Evolutionary conservation across 2,329 filamentous ascomycete species (phyloP).

Genomic region (Zelopaecilomyces penicillatus): DNA sequence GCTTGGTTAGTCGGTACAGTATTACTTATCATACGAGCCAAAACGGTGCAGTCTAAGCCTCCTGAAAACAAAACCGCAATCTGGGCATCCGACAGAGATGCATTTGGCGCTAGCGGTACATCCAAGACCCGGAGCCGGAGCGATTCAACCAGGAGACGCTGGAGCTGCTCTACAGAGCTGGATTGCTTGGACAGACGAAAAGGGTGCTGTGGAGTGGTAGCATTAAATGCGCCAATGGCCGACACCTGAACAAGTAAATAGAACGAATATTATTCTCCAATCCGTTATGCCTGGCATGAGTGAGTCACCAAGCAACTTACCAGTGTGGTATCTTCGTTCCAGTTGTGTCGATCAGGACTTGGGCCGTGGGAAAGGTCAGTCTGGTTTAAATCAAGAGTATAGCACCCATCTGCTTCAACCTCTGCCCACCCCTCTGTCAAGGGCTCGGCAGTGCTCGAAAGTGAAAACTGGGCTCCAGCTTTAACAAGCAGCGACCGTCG

Average conservation of each 20-base stretch:
- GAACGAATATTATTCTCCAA: slow-evolving; percentile 16
- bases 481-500: slow-evolving; percentile 69
- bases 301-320: slow-evolving; percentile 29
- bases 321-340: slow-evolving; percentile 29
- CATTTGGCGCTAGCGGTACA: slow-evolving; percentile 50
- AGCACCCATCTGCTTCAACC: slow-evolving; percentile 77
- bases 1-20: slow-evolving; percentile 58
- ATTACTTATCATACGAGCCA: slow-evolving; percentile 74
- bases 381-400: slow-evolving; percentile 50
- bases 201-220: slow-evolving; percentile 28
- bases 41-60: slow-evolving; percentile 82
- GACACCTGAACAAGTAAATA: slow-evolving; percentile 43
- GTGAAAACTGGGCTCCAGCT: slow-evolving; percentile 39
- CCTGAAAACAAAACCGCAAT: slow-evolving; percentile 87
- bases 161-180: slow-evolving; percentile 44
- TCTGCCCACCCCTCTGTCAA: slow-evolving; percentile 56
- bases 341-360: slow-evolving; percentile 18
- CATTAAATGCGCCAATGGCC: slow-evolving; percentile 46
- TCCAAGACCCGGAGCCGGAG: slow-evolving; percentile 55
- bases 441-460: slow-evolving; percentile 64
- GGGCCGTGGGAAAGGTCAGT: slow-evolving; percentile 4
- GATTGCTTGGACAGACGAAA: slow-evolving; percentile 24
- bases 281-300: slow-evolving; percentile 10
- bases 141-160: slow-evolving; percentile 49
- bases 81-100: slow-evolving; percentile 33